Conservation (phyloP, 108 stramenopile genomes). For the Discostella pseudostelligera region DNA sequence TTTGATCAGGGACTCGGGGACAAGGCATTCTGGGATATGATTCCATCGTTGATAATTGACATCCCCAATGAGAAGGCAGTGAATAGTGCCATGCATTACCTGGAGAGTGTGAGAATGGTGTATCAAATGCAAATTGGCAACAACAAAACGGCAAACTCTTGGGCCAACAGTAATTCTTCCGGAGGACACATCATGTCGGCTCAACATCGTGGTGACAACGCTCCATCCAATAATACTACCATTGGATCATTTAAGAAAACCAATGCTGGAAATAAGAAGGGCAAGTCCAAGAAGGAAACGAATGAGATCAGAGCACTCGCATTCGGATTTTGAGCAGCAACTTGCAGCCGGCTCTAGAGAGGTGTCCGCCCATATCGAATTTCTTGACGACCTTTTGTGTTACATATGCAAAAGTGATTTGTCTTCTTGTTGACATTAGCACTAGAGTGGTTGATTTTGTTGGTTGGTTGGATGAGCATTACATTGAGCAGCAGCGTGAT, state of each 20-base stretch:
- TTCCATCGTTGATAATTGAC: slow-evolving; percentile 68
- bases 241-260: neutral
- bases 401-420: too few species aligned
- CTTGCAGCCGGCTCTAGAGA: too few species aligned
- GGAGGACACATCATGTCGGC: neutral
- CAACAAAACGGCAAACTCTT: slow-evolving; percentile 14
- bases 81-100: slow-evolving; percentile 54
- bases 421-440: too few species aligned
- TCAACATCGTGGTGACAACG: neutral
- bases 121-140: slow-evolving; percentile 15
- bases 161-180: neutral
- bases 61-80: slow-evolving; percentile 58
- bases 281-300: slow-evolving; percentile 24
- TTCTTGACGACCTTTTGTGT: too few species aligned
- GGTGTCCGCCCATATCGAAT: too few species aligned
- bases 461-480: too few species aligned
- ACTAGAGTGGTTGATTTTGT: too few species aligned
- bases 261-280: slow-evolving; percentile 6
- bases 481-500: too few species aligned
- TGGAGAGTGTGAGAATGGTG: slow-evolving; percentile 43
- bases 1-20: slow-evolving; percentile 73
- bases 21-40: slow-evolving; percentile 56
- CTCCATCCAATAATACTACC: slow-evolving; percentile 1
- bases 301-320: slow-evolving; percentile 27
- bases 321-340: slow-evolving; percentile 18